Percentiles rank a stretch among this genome's conserved stretches.
Conservation (phyloP, 2,329 filamentous ascomycete genomes). For the Diaporthe batatas region DNA sequence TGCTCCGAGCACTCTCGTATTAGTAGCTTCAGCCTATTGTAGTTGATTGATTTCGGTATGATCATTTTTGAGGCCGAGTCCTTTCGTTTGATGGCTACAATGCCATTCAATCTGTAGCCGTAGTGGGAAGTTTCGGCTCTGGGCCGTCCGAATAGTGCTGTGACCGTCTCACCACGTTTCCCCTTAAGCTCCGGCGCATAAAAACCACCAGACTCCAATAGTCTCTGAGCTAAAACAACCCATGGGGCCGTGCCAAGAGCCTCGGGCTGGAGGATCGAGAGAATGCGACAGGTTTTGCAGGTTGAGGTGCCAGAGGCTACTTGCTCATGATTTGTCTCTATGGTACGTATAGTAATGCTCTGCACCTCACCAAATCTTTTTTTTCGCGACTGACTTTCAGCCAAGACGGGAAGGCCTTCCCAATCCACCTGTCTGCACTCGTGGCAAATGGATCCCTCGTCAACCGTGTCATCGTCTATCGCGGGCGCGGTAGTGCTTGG, state of each 20-base stretch:
- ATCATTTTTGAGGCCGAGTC: not conserved
- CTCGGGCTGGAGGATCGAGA: not conserved
- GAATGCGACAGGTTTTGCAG: not conserved
- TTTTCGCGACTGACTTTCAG: not conserved
- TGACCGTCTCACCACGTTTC: no score
- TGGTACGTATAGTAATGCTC: not conserved
- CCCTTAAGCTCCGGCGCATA: no score
- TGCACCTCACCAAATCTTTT: fast-evolving
- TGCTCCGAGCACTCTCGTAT: not conserved
- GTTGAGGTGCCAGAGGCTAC: not conserved
- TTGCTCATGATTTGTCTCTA: not conserved
- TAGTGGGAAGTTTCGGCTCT: no score
- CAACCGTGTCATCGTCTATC: not conserved
- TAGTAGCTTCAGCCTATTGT: not conserved
- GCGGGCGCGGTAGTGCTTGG: not conserved
- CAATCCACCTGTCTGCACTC: not conserved
- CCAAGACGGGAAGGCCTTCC: not conserved
- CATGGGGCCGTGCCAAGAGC: not conserved
- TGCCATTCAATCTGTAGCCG: no score
- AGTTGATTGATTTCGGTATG: not conserved
- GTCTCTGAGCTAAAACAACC: no score
- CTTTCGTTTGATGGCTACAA: not conserved
- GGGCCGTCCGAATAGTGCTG: no score
- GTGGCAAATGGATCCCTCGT: not conserved
- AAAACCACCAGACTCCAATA: no score